These are phyloP conservation scores for Cytospora paraplurivora DNA, from an alignment of 2,329 filamentous ascomycete genomes.

Conservation along the genomic window DNA sequence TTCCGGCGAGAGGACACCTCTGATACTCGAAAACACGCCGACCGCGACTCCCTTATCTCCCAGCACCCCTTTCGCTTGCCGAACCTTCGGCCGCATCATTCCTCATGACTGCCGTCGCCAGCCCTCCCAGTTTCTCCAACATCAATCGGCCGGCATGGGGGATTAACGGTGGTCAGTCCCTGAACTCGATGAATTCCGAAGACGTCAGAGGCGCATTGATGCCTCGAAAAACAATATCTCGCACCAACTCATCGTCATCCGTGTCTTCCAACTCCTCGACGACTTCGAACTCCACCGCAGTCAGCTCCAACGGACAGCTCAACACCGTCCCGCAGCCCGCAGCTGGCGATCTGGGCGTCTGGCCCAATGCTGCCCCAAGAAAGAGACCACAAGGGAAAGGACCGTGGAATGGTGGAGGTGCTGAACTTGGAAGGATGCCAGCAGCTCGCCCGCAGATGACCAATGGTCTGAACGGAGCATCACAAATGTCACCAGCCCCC, in stretches of 20 bases:
- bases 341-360: slow-evolving; percentile 53
- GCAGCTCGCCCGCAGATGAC: slow-evolving; percentile 42
- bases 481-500: slow-evolving; percentile 42
- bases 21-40: slow-evolving; percentile 18
- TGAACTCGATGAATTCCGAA: slow-evolving; percentile 75
- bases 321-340: slow-evolving; percentile 57
- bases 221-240: slow-evolving; percentile 83
- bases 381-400: slow-evolving; percentile 56
- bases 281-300: slow-evolving; percentile 64
- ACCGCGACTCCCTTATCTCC: slow-evolving; percentile 32
- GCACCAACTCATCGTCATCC: slow-evolving; percentile 89
- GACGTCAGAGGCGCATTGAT: slow-evolving; percentile 86
- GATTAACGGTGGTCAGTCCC: slow-evolving; percentile 54
- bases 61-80: slow-evolving; percentile 25
- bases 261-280: slow-evolving; percentile 66
- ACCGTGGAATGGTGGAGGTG: slow-evolving; percentile 49
- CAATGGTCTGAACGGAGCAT: slow-evolving; percentile 48
- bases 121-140: slow-evolving; percentile 63
- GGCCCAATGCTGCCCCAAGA: slow-evolving; percentile 52
- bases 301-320: slow-evolving; percentile 62
- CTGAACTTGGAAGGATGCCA: slow-evolving; percentile 50
- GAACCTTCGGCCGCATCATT: slow-evolving; percentile 32
- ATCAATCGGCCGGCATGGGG: slow-evolving; percentile 68
- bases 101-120: slow-evolving; percentile 70
- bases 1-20: slow-evolving; percentile 23